Evolutionary conservation across 306 rosid species (phyloP).

Genomic region (Gillenia trifoliata): DNA sequence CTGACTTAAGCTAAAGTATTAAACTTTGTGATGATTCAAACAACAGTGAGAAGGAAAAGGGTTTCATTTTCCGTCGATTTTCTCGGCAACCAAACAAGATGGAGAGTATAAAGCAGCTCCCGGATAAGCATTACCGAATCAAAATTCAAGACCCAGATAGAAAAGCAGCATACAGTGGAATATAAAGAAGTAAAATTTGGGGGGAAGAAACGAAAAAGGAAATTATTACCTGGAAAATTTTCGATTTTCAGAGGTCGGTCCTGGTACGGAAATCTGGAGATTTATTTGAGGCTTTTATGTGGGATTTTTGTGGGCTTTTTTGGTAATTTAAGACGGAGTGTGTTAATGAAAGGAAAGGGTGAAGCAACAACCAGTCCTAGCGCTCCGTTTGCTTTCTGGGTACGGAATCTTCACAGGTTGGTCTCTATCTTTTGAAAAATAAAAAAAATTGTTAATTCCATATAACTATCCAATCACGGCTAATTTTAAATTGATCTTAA

Average conservation of each 20-base stretch:
- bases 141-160: not conserved
- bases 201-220: not conserved
- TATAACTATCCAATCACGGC: too few relatives aligned
- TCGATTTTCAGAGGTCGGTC: not conserved
- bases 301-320: not conserved
- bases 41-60: not conserved
- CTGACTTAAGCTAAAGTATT: not conserved
- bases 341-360: not conserved
- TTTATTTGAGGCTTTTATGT: not conserved
- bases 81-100: constrained; percentile 9
- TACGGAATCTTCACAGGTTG: not conserved
- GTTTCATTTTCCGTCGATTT: not conserved
- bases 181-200: not conserved
- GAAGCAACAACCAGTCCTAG: not conserved
- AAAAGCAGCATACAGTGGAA: not conserved
- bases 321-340: not conserved
- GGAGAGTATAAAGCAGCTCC: not conserved
- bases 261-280: constrained; percentile 6
- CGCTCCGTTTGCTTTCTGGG: not conserved
- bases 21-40: not conserved
- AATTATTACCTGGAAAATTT: constrained; percentile 2
- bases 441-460: too few relatives aligned
- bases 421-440: not conserved
- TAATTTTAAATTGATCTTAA: too few relatives aligned
- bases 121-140: constrained; percentile 9